These are phyloP conservation scores for Lupinus albus DNA, from an alignment of 306 rosid species.

Conservation along the genomic window DNA sequence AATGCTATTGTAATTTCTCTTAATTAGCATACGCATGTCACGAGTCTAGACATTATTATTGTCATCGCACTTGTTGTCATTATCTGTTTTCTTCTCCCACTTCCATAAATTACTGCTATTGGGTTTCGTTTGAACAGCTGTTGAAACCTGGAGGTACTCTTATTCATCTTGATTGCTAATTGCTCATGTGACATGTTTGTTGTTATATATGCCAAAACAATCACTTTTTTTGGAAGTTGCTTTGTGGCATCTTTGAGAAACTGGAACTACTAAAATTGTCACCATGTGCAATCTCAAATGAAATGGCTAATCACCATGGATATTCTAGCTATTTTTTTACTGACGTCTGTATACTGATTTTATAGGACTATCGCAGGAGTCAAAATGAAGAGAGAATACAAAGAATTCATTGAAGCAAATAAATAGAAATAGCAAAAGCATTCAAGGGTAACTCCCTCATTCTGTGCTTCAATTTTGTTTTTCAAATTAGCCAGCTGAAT, in stretches of 20 bases:
- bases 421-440: slow-evolving; percentile 53
- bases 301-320: not conserved
- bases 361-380: slow-evolving; percentile 86
- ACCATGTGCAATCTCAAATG: not conserved
- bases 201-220: not conserved
- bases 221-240: not conserved
- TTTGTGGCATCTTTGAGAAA: slow-evolving; percentile 7
- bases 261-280: not conserved
- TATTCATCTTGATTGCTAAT: not conserved
- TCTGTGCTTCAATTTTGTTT: slow-evolving; percentile 67
- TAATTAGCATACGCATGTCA: not conserved
- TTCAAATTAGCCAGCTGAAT: slow-evolving; percentile 50
- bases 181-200: slow-evolving; percentile 12
- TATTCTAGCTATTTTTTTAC: slow-evolving; percentile 21
- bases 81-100: not conserved
- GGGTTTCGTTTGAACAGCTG: not conserved
- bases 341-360: slow-evolving; percentile 26
- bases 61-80: not conserved
- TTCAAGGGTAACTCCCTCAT: slow-evolving; percentile 26
- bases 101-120: slow-evolving; percentile 11
- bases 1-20: not conserved
- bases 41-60: slow-evolving; percentile 1
- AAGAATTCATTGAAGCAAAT: slow-evolving; percentile 74
- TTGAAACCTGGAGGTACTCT: not conserved
- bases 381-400: slow-evolving; percentile 90